Evolutionary conservation across 2,329 filamentous ascomycete genomes (phyloP).

Genomic region (Thielaviopsis punctulata): DNA sequence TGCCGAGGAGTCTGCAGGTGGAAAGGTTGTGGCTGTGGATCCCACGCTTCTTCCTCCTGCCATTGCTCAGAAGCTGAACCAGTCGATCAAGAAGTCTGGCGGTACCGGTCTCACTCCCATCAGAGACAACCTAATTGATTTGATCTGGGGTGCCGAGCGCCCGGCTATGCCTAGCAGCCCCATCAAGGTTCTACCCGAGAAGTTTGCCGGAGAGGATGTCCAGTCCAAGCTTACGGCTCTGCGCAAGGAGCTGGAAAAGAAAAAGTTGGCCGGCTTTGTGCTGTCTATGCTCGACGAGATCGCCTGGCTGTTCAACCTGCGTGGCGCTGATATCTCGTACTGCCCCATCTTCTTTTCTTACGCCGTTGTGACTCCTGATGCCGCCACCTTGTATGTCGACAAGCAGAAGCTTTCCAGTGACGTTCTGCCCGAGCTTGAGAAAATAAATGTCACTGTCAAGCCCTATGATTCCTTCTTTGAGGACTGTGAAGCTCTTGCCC

Average conservation of each 20-base stretch:
- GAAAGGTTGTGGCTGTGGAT: conserved; percentile 81
- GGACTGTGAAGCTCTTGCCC: conserved; percentile 51
- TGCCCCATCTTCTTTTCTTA: conserved; percentile 99
- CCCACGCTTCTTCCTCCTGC: conserved; percentile 63
- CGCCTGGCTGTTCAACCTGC: conserved; percentile 95
- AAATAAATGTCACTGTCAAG: conserved; percentile 54
- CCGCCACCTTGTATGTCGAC: conserved; percentile 72
- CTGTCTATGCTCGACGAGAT: conserved; percentile 93
- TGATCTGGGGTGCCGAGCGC: conserved; percentile 64
- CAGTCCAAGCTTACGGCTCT: conserved; percentile 70
- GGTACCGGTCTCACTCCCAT: conserved; percentile 61
- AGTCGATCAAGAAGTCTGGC: conserved; percentile 74
- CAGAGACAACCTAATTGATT: conserved; percentile 71
- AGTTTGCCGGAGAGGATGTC: conserved; percentile 69
- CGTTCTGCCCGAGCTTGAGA: conserved; percentile 50
- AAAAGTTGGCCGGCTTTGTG: conserved; percentile 71
- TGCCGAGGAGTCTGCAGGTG: conserved; percentile 67
- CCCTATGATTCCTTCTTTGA: conserved; percentile 70
- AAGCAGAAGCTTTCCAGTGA: conserved; percentile 56
- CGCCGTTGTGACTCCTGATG: conserved; percentile 62
- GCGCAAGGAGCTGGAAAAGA: conserved; percentile 81
- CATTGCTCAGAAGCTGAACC: conserved; percentile 50
- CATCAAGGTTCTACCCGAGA: conserved; percentile 51
- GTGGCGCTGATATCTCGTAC: conserved; percentile 88
- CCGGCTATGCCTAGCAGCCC: conserved; percentile 61